Percentiles rank a stretch among this genome's conserved stretches.
Evolutionary conservation across 2,329 filamentous ascomycete species (phyloP).

Genomic region (Xylariaceae sp.): DNA sequence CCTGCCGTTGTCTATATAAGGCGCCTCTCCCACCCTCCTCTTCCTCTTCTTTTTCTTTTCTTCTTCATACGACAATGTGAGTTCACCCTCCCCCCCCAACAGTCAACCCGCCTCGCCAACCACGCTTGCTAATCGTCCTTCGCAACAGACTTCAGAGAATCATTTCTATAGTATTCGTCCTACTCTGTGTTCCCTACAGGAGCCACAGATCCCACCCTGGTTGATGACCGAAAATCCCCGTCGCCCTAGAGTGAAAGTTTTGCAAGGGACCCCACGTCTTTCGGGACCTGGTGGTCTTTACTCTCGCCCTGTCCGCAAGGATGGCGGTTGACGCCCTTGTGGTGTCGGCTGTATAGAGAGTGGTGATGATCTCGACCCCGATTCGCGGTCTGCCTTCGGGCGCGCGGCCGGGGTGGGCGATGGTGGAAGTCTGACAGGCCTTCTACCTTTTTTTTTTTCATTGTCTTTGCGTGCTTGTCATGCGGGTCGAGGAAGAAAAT

Average conservation of each 20-base stretch:
- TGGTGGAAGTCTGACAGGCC: slow-evolving; percentile 86
- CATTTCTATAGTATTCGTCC: slow-evolving; percentile 98
- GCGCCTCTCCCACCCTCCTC: slow-evolving; percentile 21
- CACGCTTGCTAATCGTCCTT: slow-evolving; percentile 16
- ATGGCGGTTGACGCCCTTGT: slow-evolving; percentile 44
- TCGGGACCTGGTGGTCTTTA: slow-evolving; percentile 39
- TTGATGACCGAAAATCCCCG: slow-evolving; percentile 90
- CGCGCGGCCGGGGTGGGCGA: slow-evolving; percentile 73
- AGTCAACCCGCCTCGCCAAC: slow-evolving; percentile 12
- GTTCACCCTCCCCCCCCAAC: slow-evolving; percentile 38
- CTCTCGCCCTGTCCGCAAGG: slow-evolving; percentile 60
- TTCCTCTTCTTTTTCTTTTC: slow-evolving; percentile 39
- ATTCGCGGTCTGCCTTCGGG: slow-evolving; percentile 68
- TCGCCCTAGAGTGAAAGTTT: slow-evolving; percentile 80
- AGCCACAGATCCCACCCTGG: slow-evolving; percentile 94
- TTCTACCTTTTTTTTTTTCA: slow-evolving; percentile 49
- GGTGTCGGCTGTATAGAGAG: slow-evolving; percentile 68
- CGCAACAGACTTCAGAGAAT: slow-evolving; percentile 58
- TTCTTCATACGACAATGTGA: slow-evolving; percentile 61
- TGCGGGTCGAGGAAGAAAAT: slow-evolving; percentile 50
- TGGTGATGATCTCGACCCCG: slow-evolving; percentile 93
- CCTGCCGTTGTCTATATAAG: slow-evolving; percentile 39
- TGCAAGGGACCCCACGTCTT: slow-evolving; percentile 37
- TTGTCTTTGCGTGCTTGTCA: slow-evolving; percentile 47
- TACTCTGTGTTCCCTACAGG: slow-evolving; percentile 85